Conservation (phyloP, 2,329 filamentous ascomycete species). For the Diaporthe citrichinensis region DNA sequence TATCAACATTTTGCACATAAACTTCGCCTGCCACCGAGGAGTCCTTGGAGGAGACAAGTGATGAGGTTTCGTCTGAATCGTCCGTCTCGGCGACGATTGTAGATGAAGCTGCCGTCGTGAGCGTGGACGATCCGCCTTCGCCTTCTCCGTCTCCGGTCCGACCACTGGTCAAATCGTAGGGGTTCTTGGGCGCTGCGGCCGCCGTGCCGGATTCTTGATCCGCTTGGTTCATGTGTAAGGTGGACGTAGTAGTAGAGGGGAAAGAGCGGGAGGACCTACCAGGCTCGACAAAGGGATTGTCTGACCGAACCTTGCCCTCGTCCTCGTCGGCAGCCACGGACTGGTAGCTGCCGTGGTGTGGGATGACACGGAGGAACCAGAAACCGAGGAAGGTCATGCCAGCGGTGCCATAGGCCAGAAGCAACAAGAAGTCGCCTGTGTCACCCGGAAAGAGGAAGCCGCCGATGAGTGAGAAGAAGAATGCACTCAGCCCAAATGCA, state of each 20-base stretch:
- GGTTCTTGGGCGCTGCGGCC: slow-evolving; percentile 16
- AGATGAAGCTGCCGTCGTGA: slow-evolving; percentile 42
- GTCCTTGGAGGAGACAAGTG: slow-evolving; percentile 81
- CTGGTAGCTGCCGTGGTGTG: slow-evolving; percentile 69
- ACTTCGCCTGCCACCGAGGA: slow-evolving; percentile 66
- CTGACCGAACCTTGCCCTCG: slow-evolving; percentile 51
- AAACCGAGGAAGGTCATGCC: slow-evolving; percentile 81
- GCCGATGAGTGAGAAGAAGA: slow-evolving; percentile 91
- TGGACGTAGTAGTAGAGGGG: slow-evolving; percentile 52
- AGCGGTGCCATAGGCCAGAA: slow-evolving; percentile 86
- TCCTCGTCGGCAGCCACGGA: slow-evolving; percentile 60
- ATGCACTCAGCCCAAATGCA: slow-evolving; percentile 93
- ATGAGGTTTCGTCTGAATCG: slow-evolving; percentile 81
- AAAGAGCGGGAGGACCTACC: slow-evolving; percentile 55
- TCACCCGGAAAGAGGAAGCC: slow-evolving; percentile 85
- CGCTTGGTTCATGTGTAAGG: slow-evolving; percentile 46
- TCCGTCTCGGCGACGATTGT: slow-evolving; percentile 48
- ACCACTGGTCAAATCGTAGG: slow-evolving; percentile 40
- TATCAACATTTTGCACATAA: slow-evolving; percentile 73
- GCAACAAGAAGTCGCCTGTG: slow-evolving; percentile 83
- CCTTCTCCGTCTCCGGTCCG: slow-evolving; percentile 32
- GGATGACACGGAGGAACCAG: slow-evolving; percentile 86
- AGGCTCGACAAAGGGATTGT: slow-evolving; percentile 58
- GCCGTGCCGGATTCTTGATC: slow-evolving; percentile 39
- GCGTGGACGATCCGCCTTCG: slow-evolving; percentile 40